phyloP scores from a whole-genome alignment of 2,329 filamentous ascomycete species.

The Pseudogymnoascus sp. region DNA sequence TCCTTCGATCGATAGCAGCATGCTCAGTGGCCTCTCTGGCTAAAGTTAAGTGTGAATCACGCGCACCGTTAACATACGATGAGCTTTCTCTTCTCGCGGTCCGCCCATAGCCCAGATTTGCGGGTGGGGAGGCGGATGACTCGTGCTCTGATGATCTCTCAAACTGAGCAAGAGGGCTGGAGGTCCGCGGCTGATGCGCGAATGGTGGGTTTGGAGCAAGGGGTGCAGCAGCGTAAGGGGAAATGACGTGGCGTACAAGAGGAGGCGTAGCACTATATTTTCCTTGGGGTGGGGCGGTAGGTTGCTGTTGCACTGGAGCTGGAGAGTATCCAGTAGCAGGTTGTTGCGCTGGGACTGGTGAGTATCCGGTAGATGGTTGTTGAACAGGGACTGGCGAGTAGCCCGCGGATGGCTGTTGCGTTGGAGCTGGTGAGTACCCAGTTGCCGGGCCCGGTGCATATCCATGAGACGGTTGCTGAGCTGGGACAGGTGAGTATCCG shows the following conservation, averaged over 20 bases:
- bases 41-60: background rate
- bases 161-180: conserved; percentile 59
- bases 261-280: conserved; percentile 32
- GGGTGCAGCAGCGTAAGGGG: conserved; percentile 39
- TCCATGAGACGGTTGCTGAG: conserved; percentile 13
- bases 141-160: conserved; percentile 36
- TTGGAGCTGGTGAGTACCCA: conserved; percentile 54
- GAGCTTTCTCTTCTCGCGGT: conserved; percentile 17
- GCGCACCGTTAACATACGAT: conserved; percentile 12
- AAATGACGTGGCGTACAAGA: conserved; percentile 22
- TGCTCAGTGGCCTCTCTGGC: conserved; percentile 19
- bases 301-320: conserved; percentile 36
- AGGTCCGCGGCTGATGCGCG: conserved; percentile 56
- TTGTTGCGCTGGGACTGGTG: conserved; percentile 25
- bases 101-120: background rate
- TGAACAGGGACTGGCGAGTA: background rate
- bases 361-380: conserved; percentile 13
- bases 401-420: conserved; percentile 29
- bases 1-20: conserved; percentile 15
- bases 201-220: conserved; percentile 35
- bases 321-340: conserved; percentile 54
- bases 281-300: conserved; percentile 10
- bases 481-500: background rate
- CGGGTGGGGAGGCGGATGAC: conserved; percentile 9
- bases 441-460: conserved; percentile 26